Evolutionary conservation across 257 asterid genomes (phyloP).

Genomic region (Plectranthus barbatus): DNA sequence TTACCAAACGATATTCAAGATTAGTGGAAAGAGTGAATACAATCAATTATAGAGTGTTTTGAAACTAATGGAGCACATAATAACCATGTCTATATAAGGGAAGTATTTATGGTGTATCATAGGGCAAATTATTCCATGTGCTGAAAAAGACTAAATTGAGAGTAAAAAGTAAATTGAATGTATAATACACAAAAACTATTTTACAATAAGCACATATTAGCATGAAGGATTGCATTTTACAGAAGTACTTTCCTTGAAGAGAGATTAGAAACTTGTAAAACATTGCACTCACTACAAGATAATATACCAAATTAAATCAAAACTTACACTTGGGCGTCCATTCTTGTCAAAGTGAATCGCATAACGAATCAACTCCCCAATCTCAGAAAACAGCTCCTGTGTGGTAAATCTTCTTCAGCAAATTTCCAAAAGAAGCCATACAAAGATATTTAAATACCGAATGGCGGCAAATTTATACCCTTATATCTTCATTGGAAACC

Average conservation of each 20-base stretch:
- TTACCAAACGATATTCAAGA: background rate
- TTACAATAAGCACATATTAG: background rate
- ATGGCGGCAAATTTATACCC: conserved; percentile 49
- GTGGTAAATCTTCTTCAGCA: conserved; percentile 38
- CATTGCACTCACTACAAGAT: background rate
- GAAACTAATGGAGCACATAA: background rate
- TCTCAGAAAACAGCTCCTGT: conserved; percentile 88
- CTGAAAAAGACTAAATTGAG: background rate
- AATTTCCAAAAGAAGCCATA: conserved; percentile 25
- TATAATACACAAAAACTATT: background rate
- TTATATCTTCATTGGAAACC: conserved; percentile 82
- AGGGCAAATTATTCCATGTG: background rate
- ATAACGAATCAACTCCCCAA: conserved; percentile 75
- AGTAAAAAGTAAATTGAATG: background rate
- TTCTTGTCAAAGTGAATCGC: conserved; percentile 79
- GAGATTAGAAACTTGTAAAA: background rate
- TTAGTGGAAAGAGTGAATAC: background rate
- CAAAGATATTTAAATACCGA: conserved; percentile 24
- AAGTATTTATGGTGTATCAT: background rate
- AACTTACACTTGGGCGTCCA: conserved; percentile 89
- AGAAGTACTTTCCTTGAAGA: background rate
- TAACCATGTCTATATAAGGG: background rate
- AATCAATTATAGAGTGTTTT: background rate
- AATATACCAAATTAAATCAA: background rate
- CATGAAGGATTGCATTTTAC: background rate